These are phyloP conservation scores for Talaromyces adpressus DNA, from an alignment of 495 filamentous ascomycete species.

Conservation along the genomic window DNA sequence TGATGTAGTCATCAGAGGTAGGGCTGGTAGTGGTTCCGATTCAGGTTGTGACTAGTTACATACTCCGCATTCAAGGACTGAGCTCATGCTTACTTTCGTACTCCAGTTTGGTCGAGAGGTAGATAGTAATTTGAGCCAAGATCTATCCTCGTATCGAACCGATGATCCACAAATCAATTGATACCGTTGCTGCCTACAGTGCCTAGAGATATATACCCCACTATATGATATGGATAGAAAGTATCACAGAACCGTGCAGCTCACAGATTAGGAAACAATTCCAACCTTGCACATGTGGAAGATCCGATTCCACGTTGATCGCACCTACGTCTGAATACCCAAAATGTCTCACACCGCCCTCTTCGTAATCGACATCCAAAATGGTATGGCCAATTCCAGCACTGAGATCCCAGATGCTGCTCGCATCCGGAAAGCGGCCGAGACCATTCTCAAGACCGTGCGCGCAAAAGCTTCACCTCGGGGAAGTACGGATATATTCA, in stretches of 20 bases:
- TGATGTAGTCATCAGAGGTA: not conserved
- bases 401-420: constrained; percentile 18
- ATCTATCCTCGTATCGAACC: too few relatives aligned
- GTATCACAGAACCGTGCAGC: too few relatives aligned
- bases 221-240: too few relatives aligned
- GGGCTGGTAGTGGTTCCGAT: not conserved
- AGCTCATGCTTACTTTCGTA: not conserved
- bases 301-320: too few relatives aligned
- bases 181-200: too few relatives aligned
- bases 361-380: constrained; percentile 30
- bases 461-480: not conserved
- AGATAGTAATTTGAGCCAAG: too few relatives aligned
- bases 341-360: constrained; percentile 13
- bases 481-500: not conserved
- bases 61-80: not conserved
- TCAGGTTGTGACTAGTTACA: too few relatives aligned
- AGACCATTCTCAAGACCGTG: not conserved
- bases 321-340: not conserved
- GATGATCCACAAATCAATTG: too few relatives aligned
- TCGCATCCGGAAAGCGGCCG: constrained; percentile 9
- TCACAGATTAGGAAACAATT: too few relatives aligned
- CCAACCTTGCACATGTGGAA: too few relatives aligned
- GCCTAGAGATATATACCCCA: not conserved
- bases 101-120: too few relatives aligned
- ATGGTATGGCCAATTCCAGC: constrained; percentile 16